Evolutionary conservation across 257 asterid genomes (phyloP), one percentile per base, ranked within the genome.

Genomic region (Fraxinus pennsylvanica): DNA sequence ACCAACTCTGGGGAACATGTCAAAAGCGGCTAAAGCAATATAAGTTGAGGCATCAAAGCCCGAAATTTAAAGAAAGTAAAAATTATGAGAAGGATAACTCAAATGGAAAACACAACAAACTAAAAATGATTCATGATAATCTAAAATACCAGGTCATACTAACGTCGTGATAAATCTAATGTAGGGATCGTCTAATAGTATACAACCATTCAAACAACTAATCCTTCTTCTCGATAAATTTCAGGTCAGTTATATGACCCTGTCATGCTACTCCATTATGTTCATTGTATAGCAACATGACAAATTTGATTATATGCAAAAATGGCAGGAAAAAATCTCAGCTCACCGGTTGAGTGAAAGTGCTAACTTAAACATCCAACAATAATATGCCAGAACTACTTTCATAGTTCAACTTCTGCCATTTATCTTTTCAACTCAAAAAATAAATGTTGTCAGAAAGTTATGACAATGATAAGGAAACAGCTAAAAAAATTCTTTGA

Each of bases 251-350:
- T 6, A n/a, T 12, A n/a, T 6, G 27, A 57, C 8, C 12, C 25
- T n/a, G 66, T n/a, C 21, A 57, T 57, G 10, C 9, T 57, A 57
- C 27, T n/a, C 59, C 59, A 47, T 14, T 47, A 6, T 47, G n/a
- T 47, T 47, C 57, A 2, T 15, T 0, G 21, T 47, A 47, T 14
- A 47, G 7, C 1, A 43, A 43, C 52, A 12, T 43, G 52, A 12
- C 52, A 43, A 13, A 43, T 43, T 43, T 43, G 5, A 47, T 47
- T 14, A 15, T 15, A 47, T 13, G n/a, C n/a, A 14, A 6, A 47
- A 47, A 47, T 94, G 6, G 21, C 21, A 47, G 59, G 59, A 15
- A 43, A 43, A 43, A 14, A 4, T 14, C 15, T 84, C 99, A 47
- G 21, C 15, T 47, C 1, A 15, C 59, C 15, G 21, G 59, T 47